Conservation (phyloP, 2,329 filamentous ascomycete species). For the Fusarium sp. region DNA sequence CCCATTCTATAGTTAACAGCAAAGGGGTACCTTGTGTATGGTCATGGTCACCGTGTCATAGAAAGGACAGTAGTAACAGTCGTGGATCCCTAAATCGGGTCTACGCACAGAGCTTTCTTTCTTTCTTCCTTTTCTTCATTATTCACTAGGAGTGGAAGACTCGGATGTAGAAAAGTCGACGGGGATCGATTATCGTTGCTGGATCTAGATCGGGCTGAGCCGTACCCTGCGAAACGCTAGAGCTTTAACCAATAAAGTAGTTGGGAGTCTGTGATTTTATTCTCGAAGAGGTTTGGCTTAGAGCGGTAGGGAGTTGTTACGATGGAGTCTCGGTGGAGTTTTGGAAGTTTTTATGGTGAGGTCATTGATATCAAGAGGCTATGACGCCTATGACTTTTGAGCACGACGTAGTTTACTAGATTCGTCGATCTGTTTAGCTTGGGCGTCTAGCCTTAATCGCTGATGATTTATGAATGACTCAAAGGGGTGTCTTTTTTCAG, state of each 20-base stretch:
- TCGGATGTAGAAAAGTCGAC: not conserved
- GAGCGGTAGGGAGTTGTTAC: not conserved
- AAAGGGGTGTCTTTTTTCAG: not conserved
- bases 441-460: not conserved
- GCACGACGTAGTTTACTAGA: not conserved
- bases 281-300: not conserved
- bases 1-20: not conserved
- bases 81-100: not conserved
- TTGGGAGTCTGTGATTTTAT: not conserved
- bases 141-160: not conserved
- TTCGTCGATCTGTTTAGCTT: not conserved
- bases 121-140: not conserved
- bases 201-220: slow-evolving; percentile 8
- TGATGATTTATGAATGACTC: not conserved
- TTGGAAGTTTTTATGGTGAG: not conserved
- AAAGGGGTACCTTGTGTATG: not conserved
- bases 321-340: slow-evolving; percentile 4
- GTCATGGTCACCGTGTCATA: slow-evolving; percentile 19
- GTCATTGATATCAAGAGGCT: not conserved
- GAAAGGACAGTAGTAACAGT: not conserved
- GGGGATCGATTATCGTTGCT: slow-evolving; percentile 3
- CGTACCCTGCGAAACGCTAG: not conserved
- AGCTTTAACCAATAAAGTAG: not conserved
- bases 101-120: not conserved
- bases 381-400: slow-evolving; percentile 3